Conservation (phyloP, 768 basidiomycete species). For the Rhodotorula graminis region DNA sequence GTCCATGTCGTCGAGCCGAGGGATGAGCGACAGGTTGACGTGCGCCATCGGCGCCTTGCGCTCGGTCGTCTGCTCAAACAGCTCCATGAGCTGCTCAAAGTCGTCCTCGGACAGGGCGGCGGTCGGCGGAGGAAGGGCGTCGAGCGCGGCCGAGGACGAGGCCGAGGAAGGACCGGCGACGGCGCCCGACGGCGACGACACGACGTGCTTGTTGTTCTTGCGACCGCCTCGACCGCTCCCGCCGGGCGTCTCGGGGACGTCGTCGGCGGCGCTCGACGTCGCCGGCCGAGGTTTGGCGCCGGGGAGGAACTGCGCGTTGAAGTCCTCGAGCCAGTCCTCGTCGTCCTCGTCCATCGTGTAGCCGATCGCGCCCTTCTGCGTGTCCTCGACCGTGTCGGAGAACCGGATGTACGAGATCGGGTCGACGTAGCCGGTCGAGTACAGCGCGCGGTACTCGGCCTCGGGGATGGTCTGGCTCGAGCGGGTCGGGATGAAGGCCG, state of each 20-base stretch:
- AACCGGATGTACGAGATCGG: slow-evolving; percentile 71
- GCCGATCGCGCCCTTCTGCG: slow-evolving; percentile 62
- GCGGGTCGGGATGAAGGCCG: slow-evolving; percentile 85
- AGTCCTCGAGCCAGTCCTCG: slow-evolving; percentile 86
- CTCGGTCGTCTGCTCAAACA: slow-evolving; percentile 86
- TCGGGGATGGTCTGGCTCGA: slow-evolving; percentile 72
- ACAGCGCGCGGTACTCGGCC: slow-evolving; percentile 65
- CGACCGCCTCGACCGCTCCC: slow-evolving; percentile 47
- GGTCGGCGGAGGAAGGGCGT: slow-evolving; percentile 8
- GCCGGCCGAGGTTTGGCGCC: slow-evolving; percentile 47
- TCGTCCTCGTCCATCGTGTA: slow-evolving; percentile 97
- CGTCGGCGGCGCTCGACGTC: not conserved
- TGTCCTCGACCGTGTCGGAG: slow-evolving; percentile 73
- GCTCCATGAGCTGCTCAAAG: slow-evolving; percentile 90
- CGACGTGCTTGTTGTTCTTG: slow-evolving; percentile 71
- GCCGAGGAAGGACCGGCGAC: not conserved
- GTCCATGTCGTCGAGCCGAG: slow-evolving; percentile 37
- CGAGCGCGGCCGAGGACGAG: slow-evolving; percentile 15
- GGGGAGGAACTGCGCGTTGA: slow-evolving; percentile 59
- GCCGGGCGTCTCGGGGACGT: slow-evolving; percentile 10
- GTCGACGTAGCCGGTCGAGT: slow-evolving; percentile 68
- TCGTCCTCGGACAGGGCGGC: slow-evolving; percentile 73
- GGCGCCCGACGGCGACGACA: not conserved
- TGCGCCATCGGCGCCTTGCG: slow-evolving; percentile 85
- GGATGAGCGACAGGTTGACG: slow-evolving; percentile 51